Evolutionary conservation across 2,329 filamentous ascomycete genomes (phyloP), one percentile per base, ranked within the genome.

Genomic region (Talaromyces sp.): DNA sequence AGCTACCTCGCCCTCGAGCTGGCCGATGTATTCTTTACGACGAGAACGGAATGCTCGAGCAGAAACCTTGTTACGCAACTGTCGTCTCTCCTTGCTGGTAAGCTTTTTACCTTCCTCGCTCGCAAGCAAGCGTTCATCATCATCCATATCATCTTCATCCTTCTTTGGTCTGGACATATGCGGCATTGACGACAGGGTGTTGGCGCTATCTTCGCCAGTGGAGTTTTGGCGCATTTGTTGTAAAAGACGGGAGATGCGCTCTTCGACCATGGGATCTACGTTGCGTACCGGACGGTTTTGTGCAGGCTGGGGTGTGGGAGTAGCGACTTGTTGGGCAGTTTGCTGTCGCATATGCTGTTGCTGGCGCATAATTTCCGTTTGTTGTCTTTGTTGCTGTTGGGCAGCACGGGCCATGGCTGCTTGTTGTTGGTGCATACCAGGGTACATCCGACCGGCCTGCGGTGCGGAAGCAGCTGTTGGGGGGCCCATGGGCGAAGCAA

Each of bases 31-130:
- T 84, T 98, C 95, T 84, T 99, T 99, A 83, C 95, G 89, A 70
- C 95, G 85, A n/a, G 93, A 97, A 61, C 95, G 90, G 87, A 99
- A 99, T 57, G 94, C 94, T 68, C 95, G 91, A 65, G 95, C 95
- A 50, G 95, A 99, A 4, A 99, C 95, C 80, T 99, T 99, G 85
- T 99, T 99, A 66, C 95, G 87, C n/a, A 99, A 85, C 78, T 98
- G 95, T 68, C 95, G 89, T 64, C 95, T 89, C 79, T 98, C 93
- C 81, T 98, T 98, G 82, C 92, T 96, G 78, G 89, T 95, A n/a
- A 99, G 85, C 82, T 97, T 97, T 88, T 99, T 99, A 70, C 94
- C 95, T 79, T 97, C 94, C 71, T 99, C 95, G 64, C 92, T 97
- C n/a, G 92, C 92, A 55, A 97, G 83, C 9, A 97, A 83, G 67